Percentiles rank a stretch among this genome's conserved stretches.
These are phyloP conservation scores for Neonectria coccinea DNA, from an alignment of 2,329 filamentous ascomycete genomes.

Conservation along the genomic window DNA sequence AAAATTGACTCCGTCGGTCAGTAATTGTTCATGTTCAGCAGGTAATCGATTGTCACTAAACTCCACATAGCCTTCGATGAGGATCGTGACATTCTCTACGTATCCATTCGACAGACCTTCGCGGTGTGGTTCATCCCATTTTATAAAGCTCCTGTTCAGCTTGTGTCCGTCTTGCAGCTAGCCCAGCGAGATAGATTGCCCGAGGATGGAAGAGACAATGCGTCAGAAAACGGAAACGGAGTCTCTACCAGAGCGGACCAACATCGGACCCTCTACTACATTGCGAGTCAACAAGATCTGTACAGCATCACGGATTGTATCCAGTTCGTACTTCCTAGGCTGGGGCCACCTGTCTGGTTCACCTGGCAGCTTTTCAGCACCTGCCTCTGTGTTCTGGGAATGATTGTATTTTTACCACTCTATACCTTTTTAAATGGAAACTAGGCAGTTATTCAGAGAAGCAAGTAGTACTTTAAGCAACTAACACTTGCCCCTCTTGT, in stretches of 20 bases:
- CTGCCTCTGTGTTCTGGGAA: constrained; percentile 71
- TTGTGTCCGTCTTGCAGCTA: constrained; percentile 76
- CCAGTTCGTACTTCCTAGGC: constrained; percentile 76
- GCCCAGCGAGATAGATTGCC: constrained; percentile 55
- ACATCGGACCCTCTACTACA: constrained; percentile 68
- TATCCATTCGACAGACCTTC: constrained; percentile 80
- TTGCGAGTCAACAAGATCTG: constrained; percentile 82
- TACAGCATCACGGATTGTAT: constrained; percentile 83
- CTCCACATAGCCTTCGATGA: constrained; percentile 72
- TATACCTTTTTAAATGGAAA: constrained; percentile 49
- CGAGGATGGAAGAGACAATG: constrained; percentile 31
- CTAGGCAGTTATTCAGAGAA: not conserved
- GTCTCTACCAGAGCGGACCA: not conserved
- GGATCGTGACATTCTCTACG: constrained; percentile 73
- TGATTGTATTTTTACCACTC: constrained; percentile 57
- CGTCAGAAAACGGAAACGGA: constrained; percentile 26
- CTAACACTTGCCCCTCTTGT: too few species aligned
- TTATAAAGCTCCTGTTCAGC: constrained; percentile 74
- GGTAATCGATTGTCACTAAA: not conserved
- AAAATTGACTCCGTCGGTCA: constrained; percentile 70
- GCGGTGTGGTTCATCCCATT: constrained; percentile 83
- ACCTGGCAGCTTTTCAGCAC: constrained; percentile 74
- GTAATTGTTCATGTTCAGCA: constrained; percentile 22
- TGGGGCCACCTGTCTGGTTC: constrained; percentile 66
- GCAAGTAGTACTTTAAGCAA: too few species aligned